A percentile compares a stretch with the other conserved stretches of the same genome.
phyloP scores from a whole-genome alignment of 164 flowering plant species.

The Nymphaea thermarum region DNA sequence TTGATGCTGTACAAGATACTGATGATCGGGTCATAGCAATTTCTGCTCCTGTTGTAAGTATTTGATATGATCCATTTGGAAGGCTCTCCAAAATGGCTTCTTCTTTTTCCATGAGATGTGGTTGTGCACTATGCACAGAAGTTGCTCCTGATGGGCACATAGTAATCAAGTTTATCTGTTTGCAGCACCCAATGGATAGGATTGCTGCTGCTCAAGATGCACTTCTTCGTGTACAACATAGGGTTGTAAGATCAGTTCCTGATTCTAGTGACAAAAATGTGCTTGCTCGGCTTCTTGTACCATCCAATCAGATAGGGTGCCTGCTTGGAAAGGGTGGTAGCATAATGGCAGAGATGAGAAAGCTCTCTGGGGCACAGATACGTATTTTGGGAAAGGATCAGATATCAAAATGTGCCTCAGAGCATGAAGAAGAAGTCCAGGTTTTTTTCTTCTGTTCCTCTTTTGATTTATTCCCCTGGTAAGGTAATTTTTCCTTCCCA shows the following conservation, averaged over 20 bases:
- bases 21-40: conserved; percentile 74
- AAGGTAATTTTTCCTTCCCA: not conserved
- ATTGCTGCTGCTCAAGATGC: conserved; percentile 85
- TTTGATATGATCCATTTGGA: not conserved
- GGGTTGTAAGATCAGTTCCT: conserved; percentile 52
- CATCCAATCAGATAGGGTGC: conserved; percentile 77
- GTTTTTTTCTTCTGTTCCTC: conserved; percentile 16
- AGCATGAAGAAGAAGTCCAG: conserved; percentile 90
- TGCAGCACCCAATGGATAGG: conserved; percentile 93
- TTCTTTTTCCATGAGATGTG: not conserved
- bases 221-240: conserved; percentile 65
- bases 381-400: conserved; percentile 82
- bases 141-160: not conserved
- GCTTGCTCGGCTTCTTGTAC: conserved; percentile 53
- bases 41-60: conserved; percentile 73
- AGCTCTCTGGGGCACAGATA: conserved; percentile 69
- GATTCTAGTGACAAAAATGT: conserved; percentile 47
- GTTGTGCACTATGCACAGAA: not conserved
- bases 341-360: conserved; percentile 82
- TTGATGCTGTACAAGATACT: conserved; percentile 43
- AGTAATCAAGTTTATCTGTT: not conserved
- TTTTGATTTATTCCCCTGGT: not conserved
- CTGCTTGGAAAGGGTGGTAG: conserved; percentile 92
- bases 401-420: conserved; percentile 56
- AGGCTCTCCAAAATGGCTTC: not conserved